Evolutionary conservation across 495 filamentous ascomycete species (phyloP).

Genomic region (Lasiosphaeris hirsuta): DNA sequence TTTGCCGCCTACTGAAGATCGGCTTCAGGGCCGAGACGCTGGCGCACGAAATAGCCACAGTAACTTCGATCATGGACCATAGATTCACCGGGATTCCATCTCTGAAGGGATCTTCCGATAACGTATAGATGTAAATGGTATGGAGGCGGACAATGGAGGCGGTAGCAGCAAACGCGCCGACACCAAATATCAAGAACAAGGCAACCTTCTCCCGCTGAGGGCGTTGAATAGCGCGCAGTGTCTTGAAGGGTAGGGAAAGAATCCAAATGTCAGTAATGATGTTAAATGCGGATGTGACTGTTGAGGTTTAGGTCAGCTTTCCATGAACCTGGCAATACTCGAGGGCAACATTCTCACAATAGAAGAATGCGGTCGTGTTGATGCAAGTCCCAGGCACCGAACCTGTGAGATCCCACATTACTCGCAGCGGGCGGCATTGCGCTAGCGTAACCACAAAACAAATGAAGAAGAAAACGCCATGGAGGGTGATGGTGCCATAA

Average conservation of each 20-base stretch:
- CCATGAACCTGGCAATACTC: not conserved
- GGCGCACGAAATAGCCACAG: constrained; percentile 49
- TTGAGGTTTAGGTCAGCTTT: not conserved
- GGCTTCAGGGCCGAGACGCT: constrained; percentile 47
- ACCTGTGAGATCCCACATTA: constrained; percentile 46
- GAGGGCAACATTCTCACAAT: constrained; percentile 32
- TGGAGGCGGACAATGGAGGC: constrained; percentile 46
- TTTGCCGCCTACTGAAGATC: constrained; percentile 30
- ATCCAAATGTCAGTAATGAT: constrained; percentile 53
- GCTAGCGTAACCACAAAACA: constrained; percentile 37
- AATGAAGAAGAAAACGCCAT: constrained; percentile 36
- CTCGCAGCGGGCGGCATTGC: constrained; percentile 44
- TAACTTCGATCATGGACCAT: constrained; percentile 52
- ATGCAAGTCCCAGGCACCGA: constrained; percentile 39
- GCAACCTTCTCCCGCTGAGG: constrained; percentile 44
- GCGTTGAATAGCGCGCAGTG: constrained; percentile 42
- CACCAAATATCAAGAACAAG: constrained; percentile 46
- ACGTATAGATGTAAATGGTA: constrained; percentile 35
- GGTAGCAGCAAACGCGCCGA: constrained; percentile 44
- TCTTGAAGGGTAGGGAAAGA: constrained; percentile 46
- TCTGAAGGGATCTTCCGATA: constrained; percentile 30
- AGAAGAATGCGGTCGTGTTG: constrained; percentile 49
- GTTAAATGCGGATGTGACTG: constrained; percentile 48
- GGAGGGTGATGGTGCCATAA: constrained; percentile 33
- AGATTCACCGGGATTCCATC: constrained; percentile 32